Percentiles rank a stretch among this genome's conserved stretches.
phyloP scores from a whole-genome alignment of 306 rosid genomes.

The Gleditsia sinensis region DNA sequence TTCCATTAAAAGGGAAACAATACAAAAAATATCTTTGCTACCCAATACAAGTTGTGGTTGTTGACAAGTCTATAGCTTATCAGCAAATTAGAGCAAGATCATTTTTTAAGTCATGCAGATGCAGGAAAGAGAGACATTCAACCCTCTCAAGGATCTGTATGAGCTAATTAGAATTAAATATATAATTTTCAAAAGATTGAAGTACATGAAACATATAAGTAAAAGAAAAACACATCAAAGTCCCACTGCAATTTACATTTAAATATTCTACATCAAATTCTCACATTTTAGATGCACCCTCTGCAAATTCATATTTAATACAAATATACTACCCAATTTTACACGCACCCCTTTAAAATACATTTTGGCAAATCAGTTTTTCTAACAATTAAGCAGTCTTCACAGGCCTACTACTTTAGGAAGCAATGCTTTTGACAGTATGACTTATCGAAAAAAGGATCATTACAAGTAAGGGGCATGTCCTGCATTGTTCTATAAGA shows the following conservation, averaged over 20 bases:
- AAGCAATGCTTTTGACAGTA: background rate
- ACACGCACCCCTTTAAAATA: no score
- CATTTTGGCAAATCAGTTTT: no score
- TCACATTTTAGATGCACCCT: no score
- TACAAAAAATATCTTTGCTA: background rate
- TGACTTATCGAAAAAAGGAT: background rate
- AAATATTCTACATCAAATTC: background rate
- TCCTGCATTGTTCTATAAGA: background rate
- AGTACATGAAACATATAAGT: background rate
- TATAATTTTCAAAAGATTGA: background rate
- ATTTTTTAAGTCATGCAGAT: slow-evolving; percentile 15
- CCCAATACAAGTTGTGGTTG: background rate
- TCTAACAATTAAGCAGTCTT: no score
- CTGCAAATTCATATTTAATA: no score
- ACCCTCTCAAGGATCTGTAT: background rate
- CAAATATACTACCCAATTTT: no score
- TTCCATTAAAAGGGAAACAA: background rate
- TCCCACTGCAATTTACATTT: no score
- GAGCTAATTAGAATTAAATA: no score
- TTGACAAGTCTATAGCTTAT: background rate
- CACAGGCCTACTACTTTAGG: background rate
- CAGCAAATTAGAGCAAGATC: background rate
- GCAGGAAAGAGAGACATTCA: background rate
- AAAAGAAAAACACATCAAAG: no score
- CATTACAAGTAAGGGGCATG: background rate